These are phyloP conservation scores for Pyracantha coccinea DNA, from an alignment of 331 rosid genomes.

Conservation along the genomic window DNA sequence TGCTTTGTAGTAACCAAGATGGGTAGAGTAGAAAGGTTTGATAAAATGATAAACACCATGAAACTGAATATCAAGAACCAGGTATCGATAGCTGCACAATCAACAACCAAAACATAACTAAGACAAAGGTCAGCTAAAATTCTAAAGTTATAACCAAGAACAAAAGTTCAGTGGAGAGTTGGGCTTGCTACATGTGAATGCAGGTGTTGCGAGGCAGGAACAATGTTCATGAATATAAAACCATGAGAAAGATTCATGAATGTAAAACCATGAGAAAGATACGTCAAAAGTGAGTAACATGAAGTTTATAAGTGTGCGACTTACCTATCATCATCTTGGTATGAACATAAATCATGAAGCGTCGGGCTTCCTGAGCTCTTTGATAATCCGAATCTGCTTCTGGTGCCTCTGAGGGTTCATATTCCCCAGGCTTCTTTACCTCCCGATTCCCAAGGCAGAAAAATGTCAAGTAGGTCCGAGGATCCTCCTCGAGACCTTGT, in stretches of 20 bases:
- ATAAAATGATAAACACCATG: not conserved
- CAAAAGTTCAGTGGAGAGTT: not conserved
- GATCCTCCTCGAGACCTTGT: conserved; percentile 69
- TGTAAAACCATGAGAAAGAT: not conserved
- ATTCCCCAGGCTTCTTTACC: conserved; percentile 74
- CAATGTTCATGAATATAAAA: not conserved
- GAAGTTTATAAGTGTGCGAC: not conserved
- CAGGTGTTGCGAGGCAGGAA: not conserved
- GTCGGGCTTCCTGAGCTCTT: conserved; percentile 70
- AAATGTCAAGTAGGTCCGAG: conserved; percentile 84
- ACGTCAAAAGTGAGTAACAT: not conserved
- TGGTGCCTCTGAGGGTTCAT: conserved; percentile 67
- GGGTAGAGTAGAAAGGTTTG: not conserved
- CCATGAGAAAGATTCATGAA: not conserved
- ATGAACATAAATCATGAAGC: conserved; percentile 96
- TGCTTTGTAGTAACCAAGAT: not conserved
- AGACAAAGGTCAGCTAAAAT: not conserved
- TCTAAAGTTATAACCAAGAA: not conserved
- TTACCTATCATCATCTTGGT: conserved; percentile 97
- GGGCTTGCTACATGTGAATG: not conserved
- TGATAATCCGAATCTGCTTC: conserved; percentile 58
- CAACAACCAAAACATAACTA: not conserved
- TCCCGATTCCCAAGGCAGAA: conserved; percentile 95
- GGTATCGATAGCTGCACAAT: not conserved
- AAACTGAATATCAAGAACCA: not conserved